These are phyloP conservation scores for Tricholoma bakamatsutake DNA, from an alignment of 768 basidiomycete species.

Conservation along the genomic window DNA sequence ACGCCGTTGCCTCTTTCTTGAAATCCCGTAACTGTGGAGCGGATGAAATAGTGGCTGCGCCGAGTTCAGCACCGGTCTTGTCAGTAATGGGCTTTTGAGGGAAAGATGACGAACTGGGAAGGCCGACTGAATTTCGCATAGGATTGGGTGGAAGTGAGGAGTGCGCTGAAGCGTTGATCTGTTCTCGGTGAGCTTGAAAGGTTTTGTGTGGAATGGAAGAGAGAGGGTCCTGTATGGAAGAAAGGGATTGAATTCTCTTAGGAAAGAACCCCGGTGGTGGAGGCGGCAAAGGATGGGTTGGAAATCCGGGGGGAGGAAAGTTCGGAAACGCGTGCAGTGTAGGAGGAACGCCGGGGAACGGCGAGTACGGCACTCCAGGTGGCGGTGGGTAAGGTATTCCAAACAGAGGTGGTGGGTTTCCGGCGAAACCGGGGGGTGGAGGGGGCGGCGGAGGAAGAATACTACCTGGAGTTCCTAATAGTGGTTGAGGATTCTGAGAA, in stretches of 20 bases:
- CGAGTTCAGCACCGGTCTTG: slow-evolving; percentile 27
- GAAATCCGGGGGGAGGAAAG: slow-evolving; percentile 23
- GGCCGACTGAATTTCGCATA: slow-evolving; percentile 13
- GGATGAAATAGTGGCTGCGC: slow-evolving; percentile 71
- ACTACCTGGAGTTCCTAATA: background rate
- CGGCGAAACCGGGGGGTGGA: slow-evolving; percentile 21
- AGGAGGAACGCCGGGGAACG: slow-evolving; percentile 21
- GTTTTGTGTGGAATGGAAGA: slow-evolving; percentile 73
- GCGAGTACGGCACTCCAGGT: slow-evolving; percentile 23
- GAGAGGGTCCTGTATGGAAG: slow-evolving; percentile 69
- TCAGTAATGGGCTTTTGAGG: slow-evolving; percentile 29
- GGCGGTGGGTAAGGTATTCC: slow-evolving; percentile 24
- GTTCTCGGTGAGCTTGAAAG: slow-evolving; percentile 66
- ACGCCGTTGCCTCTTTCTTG: slow-evolving; percentile 91
- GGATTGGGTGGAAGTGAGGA: slow-evolving; percentile 42
- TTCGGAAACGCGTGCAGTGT: slow-evolving; percentile 15
- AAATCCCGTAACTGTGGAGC: slow-evolving; percentile 87
- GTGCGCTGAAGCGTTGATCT: slow-evolving; percentile 27
- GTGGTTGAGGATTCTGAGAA: slow-evolving; percentile 4
- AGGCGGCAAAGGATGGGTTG: slow-evolving; percentile 26
- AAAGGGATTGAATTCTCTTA: slow-evolving; percentile 41
- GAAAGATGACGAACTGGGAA: slow-evolving; percentile 23
- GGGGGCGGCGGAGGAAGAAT: slow-evolving; percentile 19
- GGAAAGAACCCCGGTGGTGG: slow-evolving; percentile 68
- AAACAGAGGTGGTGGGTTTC: slow-evolving; percentile 18